Evolutionary conservation across 495 filamentous ascomycete genomes (phyloP).

Genomic region (Aspergillus egyptiacus): DNA sequence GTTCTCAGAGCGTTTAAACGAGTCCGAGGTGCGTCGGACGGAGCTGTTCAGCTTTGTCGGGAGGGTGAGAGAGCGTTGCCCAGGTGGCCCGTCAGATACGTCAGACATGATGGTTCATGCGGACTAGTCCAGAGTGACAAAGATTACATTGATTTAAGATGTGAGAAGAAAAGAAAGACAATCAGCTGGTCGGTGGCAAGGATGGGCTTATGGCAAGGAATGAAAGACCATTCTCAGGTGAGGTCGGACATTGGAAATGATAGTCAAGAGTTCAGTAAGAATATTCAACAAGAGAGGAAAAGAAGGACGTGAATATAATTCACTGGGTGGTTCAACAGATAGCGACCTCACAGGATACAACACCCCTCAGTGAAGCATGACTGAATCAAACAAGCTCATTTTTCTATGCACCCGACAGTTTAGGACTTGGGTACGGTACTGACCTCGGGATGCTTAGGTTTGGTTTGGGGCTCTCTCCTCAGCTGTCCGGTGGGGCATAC

Average conservation of each 20-base stretch:
- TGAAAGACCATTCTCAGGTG: slow-evolving; percentile 4
- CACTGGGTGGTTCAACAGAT: background rate
- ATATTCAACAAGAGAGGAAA: background rate
- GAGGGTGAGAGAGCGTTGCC: slow-evolving; percentile 55
- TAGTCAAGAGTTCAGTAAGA: background rate
- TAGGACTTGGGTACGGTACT: too few relatives aligned
- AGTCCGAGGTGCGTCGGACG: slow-evolving; percentile 30
- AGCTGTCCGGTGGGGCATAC: background rate
- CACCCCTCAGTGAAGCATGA: slow-evolving; percentile 5
- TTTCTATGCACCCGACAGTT: background rate
- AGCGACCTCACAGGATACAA: slow-evolving; percentile 3
- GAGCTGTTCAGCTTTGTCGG: slow-evolving; percentile 43
- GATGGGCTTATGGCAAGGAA: slow-evolving; percentile 11
- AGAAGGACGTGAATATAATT: background rate
- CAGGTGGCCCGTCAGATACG: slow-evolving; percentile 32
- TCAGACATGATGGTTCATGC: slow-evolving; percentile 36
- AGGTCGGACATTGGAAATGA: background rate
- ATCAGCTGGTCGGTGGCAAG: slow-evolving; percentile 12
- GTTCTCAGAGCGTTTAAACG: slow-evolving; percentile 49
- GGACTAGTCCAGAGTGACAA: slow-evolving; percentile 10
- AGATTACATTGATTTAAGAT: slow-evolving; percentile 18
- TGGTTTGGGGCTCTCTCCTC: too few relatives aligned
- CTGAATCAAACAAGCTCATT: background rate
- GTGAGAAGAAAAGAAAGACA: slow-evolving; percentile 12
- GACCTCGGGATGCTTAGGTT: too few relatives aligned